phyloP scores from a whole-genome alignment of 495 filamentous ascomycete species.

The Penicillium maclennaniae region DNA sequence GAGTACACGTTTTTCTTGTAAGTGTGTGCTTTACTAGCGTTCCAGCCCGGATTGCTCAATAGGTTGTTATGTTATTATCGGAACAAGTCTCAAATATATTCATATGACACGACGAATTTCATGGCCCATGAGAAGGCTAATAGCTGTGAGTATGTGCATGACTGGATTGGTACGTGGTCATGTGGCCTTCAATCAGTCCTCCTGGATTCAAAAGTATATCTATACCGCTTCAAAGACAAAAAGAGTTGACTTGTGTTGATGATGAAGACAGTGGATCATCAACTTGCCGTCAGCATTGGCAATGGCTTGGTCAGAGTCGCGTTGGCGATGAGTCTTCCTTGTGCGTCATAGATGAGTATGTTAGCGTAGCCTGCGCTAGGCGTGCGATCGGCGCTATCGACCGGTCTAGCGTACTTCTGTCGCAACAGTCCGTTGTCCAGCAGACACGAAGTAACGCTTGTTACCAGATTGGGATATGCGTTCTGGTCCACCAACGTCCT shows the following conservation, averaged over 20 bases:
- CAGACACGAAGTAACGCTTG: constrained; percentile 29
- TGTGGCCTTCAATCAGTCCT: background rate
- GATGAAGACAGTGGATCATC: constrained; percentile 32
- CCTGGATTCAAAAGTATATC: background rate
- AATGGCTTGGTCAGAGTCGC: constrained; percentile 25
- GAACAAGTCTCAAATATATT: background rate
- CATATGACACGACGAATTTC: background rate
- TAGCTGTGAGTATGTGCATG: background rate
- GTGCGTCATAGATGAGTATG: constrained; percentile 29
- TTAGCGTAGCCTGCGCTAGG: constrained; percentile 30
- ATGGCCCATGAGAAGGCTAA: background rate
- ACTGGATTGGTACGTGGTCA: background rate
- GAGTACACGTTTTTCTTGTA: constrained; percentile 7
- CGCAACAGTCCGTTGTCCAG: constrained; percentile 25
- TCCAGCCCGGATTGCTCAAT: background rate
- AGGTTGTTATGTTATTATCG: background rate
- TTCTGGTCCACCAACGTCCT: constrained; percentile 35
- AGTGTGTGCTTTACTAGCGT: background rate
- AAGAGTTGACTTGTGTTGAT: constrained; percentile 33
- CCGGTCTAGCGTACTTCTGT: constrained; percentile 22
- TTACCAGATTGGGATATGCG: constrained; percentile 30
- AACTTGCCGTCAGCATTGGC: constrained; percentile 31
- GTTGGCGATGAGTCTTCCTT: constrained; percentile 32
- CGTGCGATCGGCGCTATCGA: constrained; percentile 32
- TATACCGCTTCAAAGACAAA: constrained; percentile 32